phyloP scores from a whole-genome alignment of 2,329 filamentous ascomycete species.

The Colletotrichum tropicicola region DNA sequence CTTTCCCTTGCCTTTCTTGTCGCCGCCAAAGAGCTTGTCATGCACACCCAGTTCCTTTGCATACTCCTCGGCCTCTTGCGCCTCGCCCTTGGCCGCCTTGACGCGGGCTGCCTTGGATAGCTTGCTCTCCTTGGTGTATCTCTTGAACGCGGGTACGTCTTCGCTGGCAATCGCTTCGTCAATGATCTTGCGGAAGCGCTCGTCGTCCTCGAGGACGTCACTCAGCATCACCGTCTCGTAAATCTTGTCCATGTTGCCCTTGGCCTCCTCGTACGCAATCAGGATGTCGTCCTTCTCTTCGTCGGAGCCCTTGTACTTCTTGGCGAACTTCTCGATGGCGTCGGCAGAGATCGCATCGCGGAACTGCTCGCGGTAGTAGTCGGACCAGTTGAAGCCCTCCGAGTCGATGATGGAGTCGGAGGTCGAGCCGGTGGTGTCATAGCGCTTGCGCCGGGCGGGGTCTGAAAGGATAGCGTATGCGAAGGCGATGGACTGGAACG shows the following conservation, averaged over 20 bases:
- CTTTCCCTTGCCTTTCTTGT: conserved; percentile 50
- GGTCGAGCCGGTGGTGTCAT: conserved; percentile 90
- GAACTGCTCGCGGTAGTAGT: conserved; percentile 89
- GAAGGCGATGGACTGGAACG: conserved; percentile 91
- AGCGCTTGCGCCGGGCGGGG: conserved; percentile 79
- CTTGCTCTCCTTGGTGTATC: conserved; percentile 79
- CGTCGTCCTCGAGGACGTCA: conserved; percentile 84
- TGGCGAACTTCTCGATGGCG: conserved; percentile 78
- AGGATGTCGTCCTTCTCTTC: conserved; percentile 86
- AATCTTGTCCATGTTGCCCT: conserved; percentile 80
- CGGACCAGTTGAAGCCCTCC: conserved; percentile 88
- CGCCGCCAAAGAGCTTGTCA: conserved; percentile 70
- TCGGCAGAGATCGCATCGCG: conserved; percentile 78
- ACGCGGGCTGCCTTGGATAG: conserved; percentile 67
- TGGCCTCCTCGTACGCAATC: conserved; percentile 74
- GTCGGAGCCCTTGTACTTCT: conserved; percentile 83
- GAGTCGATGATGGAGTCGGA: conserved; percentile 81
- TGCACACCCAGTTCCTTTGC: conserved; percentile 79
- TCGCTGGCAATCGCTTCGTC: conserved; percentile 78
- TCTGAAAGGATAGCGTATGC: conserved; percentile 95
- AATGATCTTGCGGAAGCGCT: conserved; percentile 83
- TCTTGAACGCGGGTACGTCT: conserved; percentile 71
- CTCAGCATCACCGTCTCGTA: conserved; percentile 91
- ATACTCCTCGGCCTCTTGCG: conserved; percentile 76
- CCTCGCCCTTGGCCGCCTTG: conserved; percentile 73